These are phyloP conservation scores for Coelastrella sp. DNA, from an alignment of 139 green algal species.

Conservation along the genomic window DNA sequence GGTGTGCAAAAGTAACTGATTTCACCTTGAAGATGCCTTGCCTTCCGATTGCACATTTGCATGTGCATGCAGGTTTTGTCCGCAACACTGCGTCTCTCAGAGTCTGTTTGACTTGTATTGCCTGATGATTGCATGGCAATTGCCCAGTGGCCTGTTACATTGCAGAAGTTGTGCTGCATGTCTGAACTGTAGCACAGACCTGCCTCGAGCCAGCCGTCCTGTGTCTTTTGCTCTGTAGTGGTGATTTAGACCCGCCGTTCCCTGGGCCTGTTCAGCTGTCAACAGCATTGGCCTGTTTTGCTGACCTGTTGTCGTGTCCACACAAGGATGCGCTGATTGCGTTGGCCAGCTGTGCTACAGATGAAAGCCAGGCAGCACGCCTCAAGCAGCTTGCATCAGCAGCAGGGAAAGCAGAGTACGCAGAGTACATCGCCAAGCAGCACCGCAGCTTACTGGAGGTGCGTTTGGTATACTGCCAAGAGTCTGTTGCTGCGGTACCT, in stretches of 20 bases:
- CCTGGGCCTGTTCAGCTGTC: slow-evolving; percentile 78
- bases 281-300: slow-evolving; percentile 78
- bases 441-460: slow-evolving; percentile 62
- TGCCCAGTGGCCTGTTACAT: not conserved
- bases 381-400: slow-evolving; percentile 74
- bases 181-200: not conserved
- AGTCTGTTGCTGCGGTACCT: not conserved
- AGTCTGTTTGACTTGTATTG: too few relatives aligned
- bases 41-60: not conserved
- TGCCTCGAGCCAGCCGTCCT: not conserved
- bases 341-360: slow-evolving; percentile 80
- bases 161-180: not conserved
- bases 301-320: slow-evolving; percentile 85
- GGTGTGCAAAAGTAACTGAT: not conserved
- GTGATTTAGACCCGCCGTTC: slow-evolving; percentile 66
- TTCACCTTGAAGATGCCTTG: not conserved
- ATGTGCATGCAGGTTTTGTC: too few relatives aligned
- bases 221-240: not conserved
- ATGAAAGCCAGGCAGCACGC: slow-evolving; percentile 57
- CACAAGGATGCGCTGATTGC: slow-evolving; percentile 81
- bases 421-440: slow-evolving; percentile 70
- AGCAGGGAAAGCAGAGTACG: slow-evolving; percentile 82
- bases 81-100: too few relatives aligned
- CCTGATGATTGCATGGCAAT: too few relatives aligned
- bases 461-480: not conserved